Evolutionary conservation across 2,329 filamentous ascomycete genomes (phyloP).

Genomic region (Penicillium corylophilum): DNA sequence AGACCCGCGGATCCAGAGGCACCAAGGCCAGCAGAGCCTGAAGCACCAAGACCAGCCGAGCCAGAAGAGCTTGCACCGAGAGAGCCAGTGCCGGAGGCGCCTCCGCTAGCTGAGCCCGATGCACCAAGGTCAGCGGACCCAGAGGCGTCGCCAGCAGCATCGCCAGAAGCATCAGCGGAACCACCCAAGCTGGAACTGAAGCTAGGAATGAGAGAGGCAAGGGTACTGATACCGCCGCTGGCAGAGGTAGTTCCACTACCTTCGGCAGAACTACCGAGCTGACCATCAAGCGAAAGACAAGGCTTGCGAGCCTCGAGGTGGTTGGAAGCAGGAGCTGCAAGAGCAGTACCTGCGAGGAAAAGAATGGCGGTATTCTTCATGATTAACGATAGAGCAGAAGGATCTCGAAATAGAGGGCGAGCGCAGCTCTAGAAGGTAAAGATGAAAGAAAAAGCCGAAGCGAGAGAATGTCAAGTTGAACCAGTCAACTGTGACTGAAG

Average conservation of each 20-base stretch:
- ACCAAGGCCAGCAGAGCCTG: not conserved
- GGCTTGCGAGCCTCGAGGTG: slow-evolving; percentile 13
- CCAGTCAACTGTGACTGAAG: slow-evolving; percentile 14
- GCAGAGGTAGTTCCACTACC: slow-evolving; percentile 1
- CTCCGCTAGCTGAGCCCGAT: not conserved
- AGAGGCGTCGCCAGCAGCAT: not conserved
- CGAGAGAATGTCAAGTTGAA: slow-evolving; percentile 10
- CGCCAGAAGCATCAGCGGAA: slow-evolving; percentile 1
- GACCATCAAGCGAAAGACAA: slow-evolving; percentile 6
- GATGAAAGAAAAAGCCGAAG: not conserved
- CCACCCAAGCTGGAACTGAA: not conserved
- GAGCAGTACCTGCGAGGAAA: slow-evolving; percentile 11
- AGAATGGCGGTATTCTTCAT: slow-evolving; percentile 15
- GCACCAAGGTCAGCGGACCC: not conserved
- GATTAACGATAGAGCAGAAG: slow-evolving; percentile 5
- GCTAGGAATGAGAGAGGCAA: slow-evolving; percentile 1
- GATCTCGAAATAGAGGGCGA: slow-evolving; percentile 1
- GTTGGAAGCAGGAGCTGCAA: slow-evolving; percentile 13
- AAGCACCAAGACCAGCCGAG: not conserved
- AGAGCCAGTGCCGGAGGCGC: not conserved
- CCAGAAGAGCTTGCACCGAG: not conserved
- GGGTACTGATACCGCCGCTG: slow-evolving; percentile 4
- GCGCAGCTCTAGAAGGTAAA: slow-evolving; percentile 2
- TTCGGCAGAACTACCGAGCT: not conserved
- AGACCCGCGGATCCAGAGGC: not conserved